phyloP scores from a whole-genome alignment of 768 basidiomycete genomes.

The Termitomyces sp. region DNA sequence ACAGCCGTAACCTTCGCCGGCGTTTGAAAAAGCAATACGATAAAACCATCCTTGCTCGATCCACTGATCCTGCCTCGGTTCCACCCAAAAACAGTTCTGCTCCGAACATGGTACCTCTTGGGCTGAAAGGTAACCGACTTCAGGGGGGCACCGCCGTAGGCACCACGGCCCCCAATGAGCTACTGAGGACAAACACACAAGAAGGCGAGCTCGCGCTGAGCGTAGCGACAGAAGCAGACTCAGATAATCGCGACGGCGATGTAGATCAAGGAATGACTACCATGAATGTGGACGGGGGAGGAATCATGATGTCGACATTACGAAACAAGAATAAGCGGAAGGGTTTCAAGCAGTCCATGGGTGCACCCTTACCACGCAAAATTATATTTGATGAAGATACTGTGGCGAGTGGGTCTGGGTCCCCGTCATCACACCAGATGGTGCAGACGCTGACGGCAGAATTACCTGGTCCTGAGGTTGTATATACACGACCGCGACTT shows the following conservation, averaged over 20 bases:
- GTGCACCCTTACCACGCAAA: slow-evolving; percentile 38
- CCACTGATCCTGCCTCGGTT: slow-evolving; percentile 9
- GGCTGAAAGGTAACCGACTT: slow-evolving; percentile 8
- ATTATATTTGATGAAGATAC: slow-evolving; percentile 43
- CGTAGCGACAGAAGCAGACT: slow-evolving; percentile 2
- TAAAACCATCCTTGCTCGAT: slow-evolving; percentile 10
- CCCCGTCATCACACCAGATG: not conserved
- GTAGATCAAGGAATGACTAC: not conserved
- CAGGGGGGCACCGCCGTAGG: slow-evolving; percentile 2
- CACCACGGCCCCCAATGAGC: not conserved
- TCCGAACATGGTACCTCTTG: slow-evolving; percentile 44
- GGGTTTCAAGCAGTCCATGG: slow-evolving; percentile 55
- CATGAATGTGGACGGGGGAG: slow-evolving; percentile 13
- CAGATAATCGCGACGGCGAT: slow-evolving; percentile 6
- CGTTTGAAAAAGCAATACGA: slow-evolving; percentile 22
- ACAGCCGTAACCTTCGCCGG: slow-evolving; percentile 8
- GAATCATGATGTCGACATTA: slow-evolving; percentile 48
- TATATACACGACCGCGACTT: slow-evolving; percentile 29
- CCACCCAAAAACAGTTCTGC: slow-evolving; percentile 30
- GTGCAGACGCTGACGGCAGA: slow-evolving; percentile 3
- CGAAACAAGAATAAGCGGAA: slow-evolving; percentile 76
- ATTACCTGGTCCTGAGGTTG: slow-evolving; percentile 1
- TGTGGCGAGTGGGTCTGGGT: not conserved
- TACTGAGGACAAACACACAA: not conserved
- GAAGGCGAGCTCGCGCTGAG: not conserved